phyloP scores from a whole-genome alignment of 1,139 yeast species.

The Saccharomycopsis hybrid region DNA sequence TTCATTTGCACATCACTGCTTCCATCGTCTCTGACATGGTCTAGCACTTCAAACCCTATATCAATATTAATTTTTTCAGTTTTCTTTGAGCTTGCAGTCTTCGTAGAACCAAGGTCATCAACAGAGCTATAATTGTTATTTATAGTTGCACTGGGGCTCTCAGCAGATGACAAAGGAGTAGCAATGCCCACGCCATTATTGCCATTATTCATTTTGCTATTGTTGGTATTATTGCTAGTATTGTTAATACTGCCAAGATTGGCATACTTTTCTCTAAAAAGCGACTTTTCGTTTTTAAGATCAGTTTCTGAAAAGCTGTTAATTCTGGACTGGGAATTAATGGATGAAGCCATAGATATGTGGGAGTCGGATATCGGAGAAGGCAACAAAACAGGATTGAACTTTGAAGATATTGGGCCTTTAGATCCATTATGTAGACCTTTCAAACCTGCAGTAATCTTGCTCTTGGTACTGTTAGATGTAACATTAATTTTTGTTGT shows the following conservation, averaged over 20 bases:
- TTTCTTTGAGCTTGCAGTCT: constrained; percentile 21
- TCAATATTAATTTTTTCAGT: constrained; percentile 11
- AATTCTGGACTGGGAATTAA: neutral
- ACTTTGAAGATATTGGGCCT: neutral
- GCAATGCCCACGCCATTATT: constrained; percentile 1
- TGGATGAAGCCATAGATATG: neutral
- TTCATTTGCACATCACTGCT: neutral
- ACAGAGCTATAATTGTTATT: neutral
- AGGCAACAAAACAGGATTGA: constrained; percentile 1
- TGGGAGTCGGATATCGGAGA: constrained; percentile 7
- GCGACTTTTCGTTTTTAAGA: neutral
- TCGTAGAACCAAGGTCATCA: neutral
- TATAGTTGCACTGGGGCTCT: constrained; percentile 12
- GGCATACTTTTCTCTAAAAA: neutral
- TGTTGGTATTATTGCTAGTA: too few relatives aligned
- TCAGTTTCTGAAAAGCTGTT: neutral
- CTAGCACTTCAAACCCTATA: constrained; percentile 22
- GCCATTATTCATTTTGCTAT: too few relatives aligned
- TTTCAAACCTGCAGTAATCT: neutral
- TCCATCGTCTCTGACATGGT: neutral
- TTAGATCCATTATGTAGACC: neutral
- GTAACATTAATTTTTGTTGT: constrained; percentile 10
- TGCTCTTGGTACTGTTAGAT: neutral
- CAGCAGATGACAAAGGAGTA: constrained; percentile 14
- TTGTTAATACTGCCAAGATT: too few relatives aligned